A percentile compares a stretch with the other conserved stretches of the same genome.
Conservation (phyloP, 805 yeast genomes). For the Yarrowia osloensis region DNA sequence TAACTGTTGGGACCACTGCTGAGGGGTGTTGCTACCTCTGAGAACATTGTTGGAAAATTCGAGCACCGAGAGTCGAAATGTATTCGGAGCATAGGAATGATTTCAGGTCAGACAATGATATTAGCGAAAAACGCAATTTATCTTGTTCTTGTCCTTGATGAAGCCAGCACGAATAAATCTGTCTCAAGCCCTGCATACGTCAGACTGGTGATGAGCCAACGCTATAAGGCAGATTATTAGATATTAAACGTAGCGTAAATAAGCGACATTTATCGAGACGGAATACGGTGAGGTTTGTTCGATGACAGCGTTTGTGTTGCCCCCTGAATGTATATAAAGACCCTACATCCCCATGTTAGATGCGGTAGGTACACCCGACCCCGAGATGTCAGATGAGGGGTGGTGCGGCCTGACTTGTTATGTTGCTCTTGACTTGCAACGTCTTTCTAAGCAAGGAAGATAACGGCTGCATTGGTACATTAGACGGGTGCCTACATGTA, state of each 20-base stretch:
- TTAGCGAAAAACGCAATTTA: not conserved
- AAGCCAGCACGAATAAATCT: not conserved
- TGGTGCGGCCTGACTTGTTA: not conserved
- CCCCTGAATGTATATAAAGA: not conserved
- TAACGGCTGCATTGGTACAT: not conserved
- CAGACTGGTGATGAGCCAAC: not conserved
- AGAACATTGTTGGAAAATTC: not conserved
- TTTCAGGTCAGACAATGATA: no score
- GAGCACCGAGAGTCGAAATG: not conserved
- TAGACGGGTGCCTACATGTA: not conserved
- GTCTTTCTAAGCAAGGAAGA: not conserved
- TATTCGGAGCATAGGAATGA: no score
- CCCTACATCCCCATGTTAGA: not conserved
- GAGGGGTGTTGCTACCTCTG: not conserved
- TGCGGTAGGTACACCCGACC: not conserved
- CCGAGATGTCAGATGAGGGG: not conserved
- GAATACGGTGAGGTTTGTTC: not conserved
- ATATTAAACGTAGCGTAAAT: no score
- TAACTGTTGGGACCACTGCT: not conserved
- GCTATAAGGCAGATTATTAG: not conserved
- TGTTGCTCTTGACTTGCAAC: conserved; percentile 1
- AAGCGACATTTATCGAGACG: not conserved
- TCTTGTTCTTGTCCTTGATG: not conserved
- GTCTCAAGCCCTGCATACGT: conserved; percentile 28
- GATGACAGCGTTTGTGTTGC: not conserved